Conservation (phyloP, 371 early-diverging fungal genomes). For the Mucor ambiguus region DNA sequence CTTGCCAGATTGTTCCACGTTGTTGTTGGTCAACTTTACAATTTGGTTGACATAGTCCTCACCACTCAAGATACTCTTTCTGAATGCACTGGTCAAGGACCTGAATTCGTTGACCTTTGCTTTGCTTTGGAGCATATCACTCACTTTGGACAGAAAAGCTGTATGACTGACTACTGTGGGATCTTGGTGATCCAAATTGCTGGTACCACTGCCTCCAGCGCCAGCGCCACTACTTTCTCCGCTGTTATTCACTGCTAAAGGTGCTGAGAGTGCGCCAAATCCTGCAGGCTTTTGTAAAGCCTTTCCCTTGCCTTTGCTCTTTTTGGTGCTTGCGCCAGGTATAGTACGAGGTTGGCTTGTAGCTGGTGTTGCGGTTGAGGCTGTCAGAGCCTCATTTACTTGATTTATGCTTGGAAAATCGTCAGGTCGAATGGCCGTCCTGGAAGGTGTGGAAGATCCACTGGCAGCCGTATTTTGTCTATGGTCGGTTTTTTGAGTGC, state of each 20-base stretch:
- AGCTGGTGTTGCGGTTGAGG: background rate
- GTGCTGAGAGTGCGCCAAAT: slow-evolving; percentile 33
- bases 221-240: background rate
- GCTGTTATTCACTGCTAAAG: background rate
- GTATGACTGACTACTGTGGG: slow-evolving; percentile 36
- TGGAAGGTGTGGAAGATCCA: background rate
- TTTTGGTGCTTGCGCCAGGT: slow-evolving; percentile 18
- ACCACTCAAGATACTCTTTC: slow-evolving; percentile 50
- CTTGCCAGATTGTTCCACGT: slow-evolving; percentile 51
- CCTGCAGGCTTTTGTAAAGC: slow-evolving; percentile 33
- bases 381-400: slow-evolving; percentile 2
- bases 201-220: background rate
- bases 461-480: background rate
- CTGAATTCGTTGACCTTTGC: slow-evolving; percentile 64
- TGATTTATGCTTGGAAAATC: slow-evolving; percentile 12
- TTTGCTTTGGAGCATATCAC: slow-evolving; percentile 47
- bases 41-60: slow-evolving; percentile 62
- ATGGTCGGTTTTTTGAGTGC: background rate
- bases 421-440: background rate
- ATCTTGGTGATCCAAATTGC: background rate
- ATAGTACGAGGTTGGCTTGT: slow-evolving; percentile 8
- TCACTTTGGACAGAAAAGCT: slow-evolving; percentile 48
- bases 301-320: slow-evolving; percentile 14
- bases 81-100: slow-evolving; percentile 57
- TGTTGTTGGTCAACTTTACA: slow-evolving; percentile 45